Evolutionary conservation across 2,329 filamentous ascomycete species (phyloP).

Genomic region (Pseudogymnoascus sp.): DNA sequence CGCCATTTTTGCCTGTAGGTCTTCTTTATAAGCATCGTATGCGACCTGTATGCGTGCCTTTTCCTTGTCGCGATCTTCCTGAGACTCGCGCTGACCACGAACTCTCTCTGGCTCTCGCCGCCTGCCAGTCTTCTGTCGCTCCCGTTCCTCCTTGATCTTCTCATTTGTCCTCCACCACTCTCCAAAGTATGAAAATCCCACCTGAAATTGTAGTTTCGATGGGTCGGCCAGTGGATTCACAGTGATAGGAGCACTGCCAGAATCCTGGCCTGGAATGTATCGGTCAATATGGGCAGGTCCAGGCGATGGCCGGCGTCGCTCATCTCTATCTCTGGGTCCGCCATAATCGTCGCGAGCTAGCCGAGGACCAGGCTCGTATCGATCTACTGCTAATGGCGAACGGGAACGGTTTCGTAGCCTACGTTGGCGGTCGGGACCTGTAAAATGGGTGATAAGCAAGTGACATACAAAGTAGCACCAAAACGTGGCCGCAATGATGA

Average conservation of each 20-base stretch:
- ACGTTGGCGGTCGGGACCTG: constrained; percentile 48
- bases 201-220: constrained; percentile 65
- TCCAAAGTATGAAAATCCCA: constrained; percentile 77
- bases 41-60: constrained; percentile 67
- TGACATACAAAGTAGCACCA: constrained; percentile 5
- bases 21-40: constrained; percentile 60
- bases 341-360: constrained; percentile 57
- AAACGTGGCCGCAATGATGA: not conserved
- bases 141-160: constrained; percentile 73
- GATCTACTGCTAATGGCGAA: constrained; percentile 61
- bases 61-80: constrained; percentile 71
- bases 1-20: constrained; percentile 70
- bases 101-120: constrained; percentile 55
- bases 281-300: constrained; percentile 66
- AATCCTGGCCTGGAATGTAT: constrained; percentile 70
- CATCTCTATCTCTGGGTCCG: constrained; percentile 34
- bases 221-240: constrained; percentile 66
- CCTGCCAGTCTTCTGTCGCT: constrained; percentile 60
- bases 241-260: constrained; percentile 38
- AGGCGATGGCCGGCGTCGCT: constrained; percentile 52
- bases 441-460: constrained; percentile 20
- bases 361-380: constrained; percentile 64
- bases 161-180: constrained; percentile 83
- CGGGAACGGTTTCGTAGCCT: constrained; percentile 55
- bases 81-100: constrained; percentile 54